Evolutionary conservation across 2,329 filamentous ascomycete genomes (phyloP), one percentile per base, ranked within the genome.

Genomic region (Ophiostoma triangulosporum): DNA sequence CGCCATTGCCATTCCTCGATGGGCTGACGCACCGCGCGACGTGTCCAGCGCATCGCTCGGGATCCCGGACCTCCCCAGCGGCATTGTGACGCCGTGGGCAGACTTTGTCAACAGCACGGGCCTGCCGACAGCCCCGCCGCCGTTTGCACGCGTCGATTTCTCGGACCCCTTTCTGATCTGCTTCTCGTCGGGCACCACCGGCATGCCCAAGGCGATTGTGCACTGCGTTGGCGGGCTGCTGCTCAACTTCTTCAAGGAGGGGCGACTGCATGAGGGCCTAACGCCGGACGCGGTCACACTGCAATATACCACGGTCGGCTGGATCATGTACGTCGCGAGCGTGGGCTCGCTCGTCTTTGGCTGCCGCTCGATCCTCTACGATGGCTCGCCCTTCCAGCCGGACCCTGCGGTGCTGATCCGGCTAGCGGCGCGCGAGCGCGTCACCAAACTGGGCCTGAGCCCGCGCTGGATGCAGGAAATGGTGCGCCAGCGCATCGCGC

Each of bases 241-340:
- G 29, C 57, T 88, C 24, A 74, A 65, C 57, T 60, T 62, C 14
- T 62, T 60, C 57, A 78, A 90, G 63, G 88, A 94, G 64, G 71
- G 69, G 1, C 66, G 64, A 3, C 64, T 80, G 26, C 75, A 80
- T 61, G 70, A 75, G 48, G 68, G 70, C 27, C 54, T 67, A 4
- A 63, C 58, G 0, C 60, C 69, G 0, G 62, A 67, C n/a, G 69
- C 66, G 43, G 70, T 78, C 1, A 63, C 66, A 1, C 59, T 80
- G 54, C 76, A 80, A 64, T 80, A 75, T 62, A 80, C 81, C 1
- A 84, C 81, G 0, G 88, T 84, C 0, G 84, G 86, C 0, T 94
- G 88, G 88, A 93, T 95, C 67, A 94, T 95, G 88, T 93, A 91
- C 63, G 70, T 89, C 8, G 68, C 73, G 3, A 77, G 75, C 35